phyloP scores from a whole-genome alignment of 148 eudicot genomes.

The Nyssa sinensis region DNA sequence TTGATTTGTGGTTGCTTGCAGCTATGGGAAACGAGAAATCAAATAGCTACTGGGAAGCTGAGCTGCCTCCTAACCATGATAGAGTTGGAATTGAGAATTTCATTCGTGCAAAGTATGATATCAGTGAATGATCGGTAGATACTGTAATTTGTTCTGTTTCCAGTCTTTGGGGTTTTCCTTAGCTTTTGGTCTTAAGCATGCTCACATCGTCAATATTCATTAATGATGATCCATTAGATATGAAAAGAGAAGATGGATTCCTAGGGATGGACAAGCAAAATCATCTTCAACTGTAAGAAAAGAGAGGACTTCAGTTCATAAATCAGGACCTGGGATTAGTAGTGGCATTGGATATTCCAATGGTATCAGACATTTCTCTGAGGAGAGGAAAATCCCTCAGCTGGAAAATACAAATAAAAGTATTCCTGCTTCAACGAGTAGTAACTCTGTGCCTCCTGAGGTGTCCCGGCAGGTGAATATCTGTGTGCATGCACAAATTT shows the following conservation, averaged over 20 bases:
- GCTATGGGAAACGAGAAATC: slow-evolving; percentile 63
- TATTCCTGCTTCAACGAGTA: slow-evolving; percentile 12
- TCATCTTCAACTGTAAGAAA: slow-evolving; percentile 20
- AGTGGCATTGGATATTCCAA: slow-evolving; percentile 21
- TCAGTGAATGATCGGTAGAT: slow-evolving; percentile 17
- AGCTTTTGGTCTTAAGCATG: background rate
- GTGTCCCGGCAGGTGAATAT: slow-evolving; percentile 29
- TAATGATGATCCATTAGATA: slow-evolving; percentile 35
- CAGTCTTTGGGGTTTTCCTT: background rate
- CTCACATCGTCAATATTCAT: background rate
- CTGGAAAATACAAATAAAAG: slow-evolving; percentile 14
- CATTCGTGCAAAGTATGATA: slow-evolving; percentile 61
- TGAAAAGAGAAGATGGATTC: slow-evolving; percentile 56
- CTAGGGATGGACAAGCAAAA: slow-evolving; percentile 36
- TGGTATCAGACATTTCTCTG: slow-evolving; percentile 18
- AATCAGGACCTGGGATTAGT: slow-evolving; percentile 17
- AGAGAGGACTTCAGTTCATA: slow-evolving; percentile 18
- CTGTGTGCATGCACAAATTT: no score
- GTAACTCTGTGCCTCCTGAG: slow-evolving; percentile 13
- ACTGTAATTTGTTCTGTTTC: slow-evolving; percentile 1
- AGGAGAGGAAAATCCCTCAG: slow-evolving; percentile 22
- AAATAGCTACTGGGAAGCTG: slow-evolving; percentile 73
- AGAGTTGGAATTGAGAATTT: slow-evolving; percentile 52
- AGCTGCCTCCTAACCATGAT: slow-evolving; percentile 40
- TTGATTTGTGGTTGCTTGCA: slow-evolving; percentile 27